These are phyloP conservation scores for Stemphylium vesicarium DNA, from an alignment of 2,329 filamentous ascomycete genomes.

Conservation along the genomic window DNA sequence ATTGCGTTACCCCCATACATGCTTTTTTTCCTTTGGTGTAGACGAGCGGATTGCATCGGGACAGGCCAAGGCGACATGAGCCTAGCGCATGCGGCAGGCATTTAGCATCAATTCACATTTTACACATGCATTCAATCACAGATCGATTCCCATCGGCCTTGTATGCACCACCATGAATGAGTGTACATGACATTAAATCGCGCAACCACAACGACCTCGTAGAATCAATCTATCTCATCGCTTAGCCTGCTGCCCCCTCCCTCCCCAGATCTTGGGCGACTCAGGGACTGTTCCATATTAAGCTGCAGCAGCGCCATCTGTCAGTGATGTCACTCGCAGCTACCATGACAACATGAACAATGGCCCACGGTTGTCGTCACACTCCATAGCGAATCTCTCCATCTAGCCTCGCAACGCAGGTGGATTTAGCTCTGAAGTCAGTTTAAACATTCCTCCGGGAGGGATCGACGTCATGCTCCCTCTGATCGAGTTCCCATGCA, in stretches of 20 bases:
- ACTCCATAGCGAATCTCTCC: too few species aligned
- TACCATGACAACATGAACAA: neutral
- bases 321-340: neutral
- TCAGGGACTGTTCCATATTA: neutral
- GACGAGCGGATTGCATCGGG: neutral
- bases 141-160: neutral
- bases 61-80: neutral
- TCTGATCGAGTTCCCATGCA: too few species aligned
- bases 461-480: too few species aligned
- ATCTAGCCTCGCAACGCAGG: too few species aligned
- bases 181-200: neutral
- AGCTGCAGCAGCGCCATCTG: neutral
- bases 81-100: neutral
- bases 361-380: neutral
- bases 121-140: neutral
- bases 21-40: neutral
- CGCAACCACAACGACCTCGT: neutral
- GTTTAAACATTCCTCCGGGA: too few species aligned
- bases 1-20: neutral
- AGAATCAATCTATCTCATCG: too few species aligned
- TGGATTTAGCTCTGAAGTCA: too few species aligned
- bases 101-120: neutral
- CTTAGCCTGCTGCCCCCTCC: too few species aligned
- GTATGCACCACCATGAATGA: neutral
- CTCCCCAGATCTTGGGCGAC: constrained; percentile 1